Evolutionary conservation across 2,329 filamentous ascomycete genomes (phyloP).

Genomic region (Cordyceps sp.): DNA sequence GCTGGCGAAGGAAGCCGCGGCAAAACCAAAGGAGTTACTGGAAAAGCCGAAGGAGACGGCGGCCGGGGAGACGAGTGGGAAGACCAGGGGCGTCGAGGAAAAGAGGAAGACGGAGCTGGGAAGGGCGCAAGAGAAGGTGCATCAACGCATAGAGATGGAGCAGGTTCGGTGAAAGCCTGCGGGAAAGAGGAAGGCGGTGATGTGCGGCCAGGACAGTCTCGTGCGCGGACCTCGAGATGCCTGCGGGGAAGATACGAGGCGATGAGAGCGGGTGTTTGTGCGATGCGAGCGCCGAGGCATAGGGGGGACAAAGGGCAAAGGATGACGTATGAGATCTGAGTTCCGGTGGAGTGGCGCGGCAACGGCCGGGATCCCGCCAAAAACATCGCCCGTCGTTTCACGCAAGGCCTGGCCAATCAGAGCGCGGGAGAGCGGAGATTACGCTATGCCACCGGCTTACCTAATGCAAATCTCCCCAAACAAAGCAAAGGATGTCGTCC

Average conservation of each 20-base stretch:
- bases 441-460: not conserved
- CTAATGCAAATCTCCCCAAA: no score
- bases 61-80: not conserved
- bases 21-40: conserved; percentile 9
- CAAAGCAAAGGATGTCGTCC: no score
- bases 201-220: not conserved
- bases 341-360: no score
- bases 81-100: not conserved
- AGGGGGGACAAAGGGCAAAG: no score
- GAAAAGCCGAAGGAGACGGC: not conserved
- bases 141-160: conserved; percentile 12
- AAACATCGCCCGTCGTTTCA: no score
- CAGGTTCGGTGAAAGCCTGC: conserved; percentile 9
- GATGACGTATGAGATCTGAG: no score
- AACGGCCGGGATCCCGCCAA: no score
- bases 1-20: conserved; percentile 51
- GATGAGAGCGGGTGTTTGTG: no score
- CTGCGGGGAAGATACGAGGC: not conserved
- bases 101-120: conserved; percentile 5
- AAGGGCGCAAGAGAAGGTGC: conserved; percentile 6
- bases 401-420: no score
- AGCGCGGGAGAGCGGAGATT: conserved; percentile 1
- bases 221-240: no score
- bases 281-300: no score
- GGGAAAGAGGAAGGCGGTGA: not conserved